These are phyloP conservation scores for Ajuga reptans DNA, from an alignment of 305 asterid genomes.

Conservation along the genomic window DNA sequence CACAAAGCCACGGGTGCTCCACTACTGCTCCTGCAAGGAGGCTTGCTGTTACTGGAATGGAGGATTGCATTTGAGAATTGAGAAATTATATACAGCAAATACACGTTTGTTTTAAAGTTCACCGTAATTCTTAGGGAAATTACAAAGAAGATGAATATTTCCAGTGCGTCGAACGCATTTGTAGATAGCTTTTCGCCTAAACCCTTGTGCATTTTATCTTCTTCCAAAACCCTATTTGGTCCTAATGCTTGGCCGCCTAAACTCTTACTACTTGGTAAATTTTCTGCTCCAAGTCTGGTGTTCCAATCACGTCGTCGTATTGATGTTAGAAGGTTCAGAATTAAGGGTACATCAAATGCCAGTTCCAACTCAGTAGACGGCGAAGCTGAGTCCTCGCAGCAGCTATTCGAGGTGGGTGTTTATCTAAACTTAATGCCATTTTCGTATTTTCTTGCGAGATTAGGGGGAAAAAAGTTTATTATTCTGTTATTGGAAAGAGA, in stretches of 20 bases:
- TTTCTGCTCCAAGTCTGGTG: conserved; percentile 13
- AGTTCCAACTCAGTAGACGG: conserved; percentile 27
- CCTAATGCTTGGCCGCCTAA: conserved; percentile 21
- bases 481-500: neutral
- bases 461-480: neutral
- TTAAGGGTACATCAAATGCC: conserved; percentile 27
- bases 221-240: conserved; percentile 27
- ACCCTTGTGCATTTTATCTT: conserved; percentile 22
- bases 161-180: conserved; percentile 17
- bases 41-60: neutral
- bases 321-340: conserved; percentile 22
- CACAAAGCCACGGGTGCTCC: neutral
- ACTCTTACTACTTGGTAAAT: conserved; percentile 15
- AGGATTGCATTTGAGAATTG: neutral
- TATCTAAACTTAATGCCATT: neutral
- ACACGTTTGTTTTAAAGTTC: neutral
- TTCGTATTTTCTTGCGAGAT: neutral
- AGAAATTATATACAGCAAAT: neutral
- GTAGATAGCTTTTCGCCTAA: conserved; percentile 21
- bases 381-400: conserved; percentile 44
- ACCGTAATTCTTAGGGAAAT: conserved; percentile 6
- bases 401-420: conserved; percentile 52
- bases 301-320: conserved; percentile 21
- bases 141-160: conserved; percentile 10
- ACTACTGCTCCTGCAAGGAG: neutral